Percentiles rank a stretch among this genome's conserved stretches.
Conservation (phyloP, 495 filamentous ascomycete species). For the Lophiostoma macrostomum region DNA sequence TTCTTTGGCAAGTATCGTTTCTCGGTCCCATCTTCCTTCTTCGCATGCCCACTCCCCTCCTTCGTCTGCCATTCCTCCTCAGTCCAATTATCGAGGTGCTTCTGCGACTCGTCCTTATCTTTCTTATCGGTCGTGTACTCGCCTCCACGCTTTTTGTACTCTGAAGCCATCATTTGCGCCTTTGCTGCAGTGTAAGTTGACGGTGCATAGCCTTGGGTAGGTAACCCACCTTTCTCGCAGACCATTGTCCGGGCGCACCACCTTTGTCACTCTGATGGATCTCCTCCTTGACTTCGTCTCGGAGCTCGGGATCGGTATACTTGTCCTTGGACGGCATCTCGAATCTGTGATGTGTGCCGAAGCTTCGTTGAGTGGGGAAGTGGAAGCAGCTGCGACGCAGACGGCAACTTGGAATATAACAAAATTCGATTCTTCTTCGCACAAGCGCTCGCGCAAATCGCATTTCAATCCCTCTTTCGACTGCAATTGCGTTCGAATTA, state of each 20-base stretch:
- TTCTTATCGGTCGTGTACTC: constrained; percentile 48
- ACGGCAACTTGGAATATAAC: too few species aligned
- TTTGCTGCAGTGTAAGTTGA: constrained; percentile 9
- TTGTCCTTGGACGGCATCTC: constrained; percentile 50
- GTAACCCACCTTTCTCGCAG: constrained; percentile 45
- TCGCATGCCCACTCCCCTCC: constrained; percentile 47
- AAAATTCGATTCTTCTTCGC: too few species aligned
- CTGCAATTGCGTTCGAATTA: too few species aligned
- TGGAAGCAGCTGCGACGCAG: too few species aligned
- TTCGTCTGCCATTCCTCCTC: constrained; percentile 54
- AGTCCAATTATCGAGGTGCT: constrained; percentile 46
- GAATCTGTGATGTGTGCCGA: too few species aligned
- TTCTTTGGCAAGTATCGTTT: constrained; percentile 51
- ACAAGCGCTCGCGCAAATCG: too few species aligned
- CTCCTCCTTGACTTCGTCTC: constrained; percentile 50
- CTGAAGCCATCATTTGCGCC: constrained; percentile 52
- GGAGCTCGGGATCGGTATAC: constrained; percentile 49
- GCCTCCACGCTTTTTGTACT: constrained; percentile 53
- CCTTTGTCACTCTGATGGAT: constrained; percentile 49
- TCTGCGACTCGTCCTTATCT: constrained; percentile 44
- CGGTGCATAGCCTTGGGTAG: not conserved
- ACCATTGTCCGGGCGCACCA: constrained; percentile 51
- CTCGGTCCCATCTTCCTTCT: constrained; percentile 45
- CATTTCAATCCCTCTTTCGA: too few species aligned
- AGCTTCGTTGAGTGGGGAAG: too few species aligned